phyloP scores from a whole-genome alignment of 345 rosid species.

The Populus alba region DNA sequence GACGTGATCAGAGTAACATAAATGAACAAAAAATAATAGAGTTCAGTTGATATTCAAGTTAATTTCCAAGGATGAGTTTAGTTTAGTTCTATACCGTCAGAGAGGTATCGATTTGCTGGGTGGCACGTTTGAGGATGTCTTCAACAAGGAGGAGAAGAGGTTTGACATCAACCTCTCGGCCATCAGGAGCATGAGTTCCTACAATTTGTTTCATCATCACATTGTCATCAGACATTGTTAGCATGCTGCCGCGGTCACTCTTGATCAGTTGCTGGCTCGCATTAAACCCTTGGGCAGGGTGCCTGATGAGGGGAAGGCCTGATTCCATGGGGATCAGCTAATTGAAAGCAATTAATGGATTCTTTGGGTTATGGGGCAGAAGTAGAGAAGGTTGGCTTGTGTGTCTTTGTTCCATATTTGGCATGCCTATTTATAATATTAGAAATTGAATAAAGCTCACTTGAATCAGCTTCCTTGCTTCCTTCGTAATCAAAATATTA shows the following conservation, averaged over 20 bases:
- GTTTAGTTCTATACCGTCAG: constrained; percentile 13
- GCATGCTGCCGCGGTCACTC: constrained; percentile 46
- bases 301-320: not conserved
- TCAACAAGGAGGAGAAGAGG: constrained; percentile 59
- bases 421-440: constrained; percentile 35
- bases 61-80: not conserved
- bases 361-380: not conserved
- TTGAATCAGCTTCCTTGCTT: constrained; percentile 64
- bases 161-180: constrained; percentile 57
- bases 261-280: constrained; percentile 16
- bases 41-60: not conserved
- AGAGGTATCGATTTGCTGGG: constrained; percentile 30
- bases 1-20: not conserved
- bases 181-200: constrained; percentile 65
- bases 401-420: not conserved
- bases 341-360: no score
- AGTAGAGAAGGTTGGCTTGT: constrained; percentile 5
- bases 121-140: constrained; percentile 71
- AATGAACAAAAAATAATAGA: not conserved
- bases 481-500: constrained; percentile 29
- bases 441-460: constrained; percentile 18
- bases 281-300: not conserved
- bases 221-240: constrained; percentile 56
- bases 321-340: not conserved
- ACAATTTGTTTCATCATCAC: constrained; percentile 55